Evolutionary conservation across 2,329 filamentous ascomycete species (phyloP), one percentile per base, ranked within the genome.

Genomic region (Colletotrichum spaethianum): DNA sequence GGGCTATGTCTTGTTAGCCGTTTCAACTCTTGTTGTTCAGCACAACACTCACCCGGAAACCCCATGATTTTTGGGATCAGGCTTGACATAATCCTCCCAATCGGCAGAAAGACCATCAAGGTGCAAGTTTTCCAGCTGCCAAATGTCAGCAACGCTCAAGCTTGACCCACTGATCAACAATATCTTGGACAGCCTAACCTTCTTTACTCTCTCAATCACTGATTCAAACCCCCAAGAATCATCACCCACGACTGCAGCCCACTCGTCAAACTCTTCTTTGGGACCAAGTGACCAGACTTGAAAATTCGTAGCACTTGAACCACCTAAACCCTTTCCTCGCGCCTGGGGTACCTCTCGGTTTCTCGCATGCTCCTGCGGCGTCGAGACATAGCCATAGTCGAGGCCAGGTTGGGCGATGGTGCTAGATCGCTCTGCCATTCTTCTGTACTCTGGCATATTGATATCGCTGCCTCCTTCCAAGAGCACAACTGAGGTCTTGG

Each of bases 241-340:
- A 74, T 93, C 90, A 0, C 80, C 88, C 0, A 89, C 86, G 2
- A 87, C 73, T 0, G 83, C 80, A 1, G 89, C 89, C 89, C 90
- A 92, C 64, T 88, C 84, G 36, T 93, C 85, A 72, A 90, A 92
- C 74, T 93, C 91, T 63, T 89, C 89, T 1, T 82, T 81, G 1
- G 88, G 85, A 3, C 91, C 91, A 33, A 87, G 75, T 3, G 83
- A 86, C 77, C 84, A 91, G 18, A 87, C 84, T 20, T 85, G 84
- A 68, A 89, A 90, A 76, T 90, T 90, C 74, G 89, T 86, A 9
- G 86, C 85, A 63, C 81, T 86, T 4, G 83, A 85, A 1, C 88
- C 88, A 1, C 88, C 88, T 0, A 90, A 78, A 0, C 85, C 86
- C 61, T 83, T 83, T 0, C 88, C 88, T 1, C 87, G 84, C 7